Evolutionary conservation across 768 basidiomycete genomes (phyloP).

Genomic region (Termitomyces sp.): DNA sequence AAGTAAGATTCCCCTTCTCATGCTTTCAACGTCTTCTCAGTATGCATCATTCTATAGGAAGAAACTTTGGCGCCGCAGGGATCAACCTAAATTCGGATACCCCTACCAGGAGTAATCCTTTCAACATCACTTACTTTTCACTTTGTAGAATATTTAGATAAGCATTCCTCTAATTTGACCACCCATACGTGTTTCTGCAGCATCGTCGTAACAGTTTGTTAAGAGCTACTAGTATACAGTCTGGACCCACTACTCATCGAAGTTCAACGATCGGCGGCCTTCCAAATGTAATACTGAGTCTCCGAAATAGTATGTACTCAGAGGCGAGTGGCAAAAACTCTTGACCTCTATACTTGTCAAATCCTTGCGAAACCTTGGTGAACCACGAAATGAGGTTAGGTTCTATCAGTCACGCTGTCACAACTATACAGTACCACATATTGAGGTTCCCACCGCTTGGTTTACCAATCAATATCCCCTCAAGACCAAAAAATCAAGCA

Average conservation of each 20-base stretch:
- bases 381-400: conserved; percentile 16
- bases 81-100: conserved; percentile 80
- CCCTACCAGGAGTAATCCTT: conserved; percentile 69
- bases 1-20: conserved; percentile 53
- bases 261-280: too few species aligned
- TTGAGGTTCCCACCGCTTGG: conserved; percentile 10
- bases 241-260: too few species aligned
- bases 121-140: not conserved
- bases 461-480: conserved; percentile 9
- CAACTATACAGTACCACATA: conserved; percentile 23
- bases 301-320: too few species aligned
- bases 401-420: conserved; percentile 15
- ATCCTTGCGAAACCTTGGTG: too few species aligned
- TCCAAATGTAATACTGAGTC: too few species aligned
- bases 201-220: not conserved
- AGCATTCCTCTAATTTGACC: not conserved
- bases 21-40: not conserved
- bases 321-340: too few species aligned
- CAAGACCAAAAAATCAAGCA: conserved; percentile 18
- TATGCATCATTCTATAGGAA: conserved; percentile 43
- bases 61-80: conserved; percentile 88
- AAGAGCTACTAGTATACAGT: not conserved
- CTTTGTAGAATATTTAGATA: not conserved
- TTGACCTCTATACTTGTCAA: too few species aligned
- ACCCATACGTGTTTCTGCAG: not conserved